A percentile compares a stretch with the other conserved stretches of the same genome.
phyloP scores from a whole-genome alignment of 352 stramenopile genomes.

The Aphanomyces stellatus region DNA sequence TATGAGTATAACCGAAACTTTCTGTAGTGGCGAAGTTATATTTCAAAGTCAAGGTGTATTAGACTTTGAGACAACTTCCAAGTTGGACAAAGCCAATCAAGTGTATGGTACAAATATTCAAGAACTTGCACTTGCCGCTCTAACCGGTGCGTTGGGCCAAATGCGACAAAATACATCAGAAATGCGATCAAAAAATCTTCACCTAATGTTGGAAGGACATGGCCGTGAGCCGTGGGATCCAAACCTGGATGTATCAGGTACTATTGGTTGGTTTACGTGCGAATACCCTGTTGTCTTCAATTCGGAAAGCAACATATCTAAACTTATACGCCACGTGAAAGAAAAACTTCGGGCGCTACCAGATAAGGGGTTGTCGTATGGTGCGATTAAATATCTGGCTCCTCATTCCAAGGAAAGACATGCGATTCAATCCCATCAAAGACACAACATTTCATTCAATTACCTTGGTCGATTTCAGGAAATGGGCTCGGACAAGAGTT shows the following conservation, averaged over 20 bases:
- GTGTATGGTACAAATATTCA: background rate
- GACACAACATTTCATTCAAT: background rate
- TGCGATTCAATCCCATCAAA: background rate
- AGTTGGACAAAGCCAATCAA: background rate
- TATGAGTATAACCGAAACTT: too few relatives aligned
- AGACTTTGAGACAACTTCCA: background rate
- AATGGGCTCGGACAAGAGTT: background rate
- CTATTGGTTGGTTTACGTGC: background rate
- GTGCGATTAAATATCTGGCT: background rate
- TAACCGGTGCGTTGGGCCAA: background rate
- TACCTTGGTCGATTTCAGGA: background rate
- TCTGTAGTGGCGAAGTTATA: background rate
- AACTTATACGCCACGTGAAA: background rate
- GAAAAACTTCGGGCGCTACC: background rate
- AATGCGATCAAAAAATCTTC: background rate
- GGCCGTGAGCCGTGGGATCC: background rate
- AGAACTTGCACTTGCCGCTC: background rate
- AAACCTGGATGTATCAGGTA: background rate
- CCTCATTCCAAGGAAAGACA: background rate
- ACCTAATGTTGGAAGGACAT: background rate
- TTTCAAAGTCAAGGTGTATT: background rate
- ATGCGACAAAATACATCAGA: too few relatives aligned
- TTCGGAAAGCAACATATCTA: background rate
- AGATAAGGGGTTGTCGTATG: background rate
- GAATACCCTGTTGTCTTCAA: background rate